phyloP scores from a whole-genome alignment of 179 eudicot genomes.

The Heliamphora pulchella region DNA sequence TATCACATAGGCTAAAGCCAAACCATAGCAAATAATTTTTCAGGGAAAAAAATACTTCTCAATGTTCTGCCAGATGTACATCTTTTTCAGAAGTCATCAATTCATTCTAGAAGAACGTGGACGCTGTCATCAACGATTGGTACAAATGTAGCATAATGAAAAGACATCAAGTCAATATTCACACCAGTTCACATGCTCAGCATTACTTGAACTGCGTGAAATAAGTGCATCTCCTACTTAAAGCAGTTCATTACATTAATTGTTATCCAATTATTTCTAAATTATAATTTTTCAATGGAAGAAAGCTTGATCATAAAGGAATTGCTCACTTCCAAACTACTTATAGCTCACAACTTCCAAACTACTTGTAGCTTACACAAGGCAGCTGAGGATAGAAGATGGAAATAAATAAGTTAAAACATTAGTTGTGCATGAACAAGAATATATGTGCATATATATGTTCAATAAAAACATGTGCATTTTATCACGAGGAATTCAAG shows the following conservation, averaged over 20 bases:
- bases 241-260: background rate
- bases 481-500: constrained; percentile 1
- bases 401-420: background rate
- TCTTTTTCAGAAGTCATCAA: background rate
- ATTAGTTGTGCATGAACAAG: background rate
- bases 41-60: background rate
- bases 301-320: background rate
- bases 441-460: background rate
- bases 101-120: background rate
- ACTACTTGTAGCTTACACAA: background rate
- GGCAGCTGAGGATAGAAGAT: background rate
- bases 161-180: background rate
- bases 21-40: background rate
- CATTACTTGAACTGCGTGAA: background rate
- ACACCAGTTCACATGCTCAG: background rate
- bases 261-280: background rate
- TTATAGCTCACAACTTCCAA: background rate
- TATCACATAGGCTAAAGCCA: background rate
- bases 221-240: background rate
- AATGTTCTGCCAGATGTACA: constrained; percentile 1
- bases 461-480: background rate
- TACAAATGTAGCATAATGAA: background rate
- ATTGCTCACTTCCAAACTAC: too few relatives aligned
- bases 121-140: background rate
- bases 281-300: background rate